Evolutionary conservation across 1,284 basidiomycete species (phyloP).

Genomic region (Peniophora sp.): DNA sequence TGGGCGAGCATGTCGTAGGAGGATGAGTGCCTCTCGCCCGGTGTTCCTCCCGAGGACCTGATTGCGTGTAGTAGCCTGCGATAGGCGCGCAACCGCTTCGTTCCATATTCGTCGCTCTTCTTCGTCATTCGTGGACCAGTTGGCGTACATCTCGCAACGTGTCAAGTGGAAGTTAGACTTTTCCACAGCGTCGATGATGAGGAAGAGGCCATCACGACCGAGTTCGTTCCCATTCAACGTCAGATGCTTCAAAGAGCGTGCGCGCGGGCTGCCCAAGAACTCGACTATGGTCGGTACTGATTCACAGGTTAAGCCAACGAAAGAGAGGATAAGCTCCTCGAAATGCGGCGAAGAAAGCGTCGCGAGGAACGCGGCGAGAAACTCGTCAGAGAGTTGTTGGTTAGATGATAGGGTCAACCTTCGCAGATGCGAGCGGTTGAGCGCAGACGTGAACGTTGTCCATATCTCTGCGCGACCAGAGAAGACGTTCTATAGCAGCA

Average conservation of each 20-base stretch:
- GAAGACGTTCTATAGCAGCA: slow-evolving; percentile 34
- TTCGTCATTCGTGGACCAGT: slow-evolving; percentile 17
- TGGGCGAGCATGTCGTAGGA: neutral
- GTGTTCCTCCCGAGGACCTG: neutral
- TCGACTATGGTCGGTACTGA: slow-evolving; percentile 35
- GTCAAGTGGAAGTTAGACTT: slow-evolving; percentile 41
- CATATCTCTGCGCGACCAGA: slow-evolving; percentile 20
- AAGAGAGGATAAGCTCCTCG: slow-evolving; percentile 47
- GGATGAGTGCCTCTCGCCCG: neutral
- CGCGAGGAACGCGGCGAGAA: slow-evolving; percentile 46
- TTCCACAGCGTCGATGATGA: slow-evolving; percentile 38
- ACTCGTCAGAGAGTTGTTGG: slow-evolving; percentile 30
- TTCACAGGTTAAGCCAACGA: slow-evolving; percentile 38
- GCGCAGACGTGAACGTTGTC: slow-evolving; percentile 30
- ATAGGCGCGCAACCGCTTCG: neutral
- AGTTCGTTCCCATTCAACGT: slow-evolving; percentile 52
- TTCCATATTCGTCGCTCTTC: neutral
- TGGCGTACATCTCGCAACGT: slow-evolving; percentile 45
- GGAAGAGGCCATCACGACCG: slow-evolving; percentile 33
- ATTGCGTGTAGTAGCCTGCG: neutral
- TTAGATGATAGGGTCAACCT: slow-evolving; percentile 38
- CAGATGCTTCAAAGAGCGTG: slow-evolving; percentile 37
- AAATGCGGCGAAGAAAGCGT: slow-evolving; percentile 38
- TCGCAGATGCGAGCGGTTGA: slow-evolving; percentile 41
- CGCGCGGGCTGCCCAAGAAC: slow-evolving; percentile 46